These are phyloP conservation scores for Cunninghamia lanceolata DNA, from an alignment of 75 land plant genomes.

Conservation along the genomic window DNA sequence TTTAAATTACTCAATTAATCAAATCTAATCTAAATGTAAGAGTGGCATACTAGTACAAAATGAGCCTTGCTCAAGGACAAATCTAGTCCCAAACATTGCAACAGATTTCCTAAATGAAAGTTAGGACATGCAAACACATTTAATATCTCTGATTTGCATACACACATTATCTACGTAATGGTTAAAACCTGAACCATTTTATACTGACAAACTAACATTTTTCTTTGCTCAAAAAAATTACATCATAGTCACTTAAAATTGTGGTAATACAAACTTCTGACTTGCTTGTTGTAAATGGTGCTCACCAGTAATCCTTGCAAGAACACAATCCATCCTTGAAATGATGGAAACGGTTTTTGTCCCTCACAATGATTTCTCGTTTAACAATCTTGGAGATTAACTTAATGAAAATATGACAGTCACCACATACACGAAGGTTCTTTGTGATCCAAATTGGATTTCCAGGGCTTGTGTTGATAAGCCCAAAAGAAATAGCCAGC, in stretches of 20 bases:
- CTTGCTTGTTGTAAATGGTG: neutral
- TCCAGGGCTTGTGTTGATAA: constrained; percentile 24
- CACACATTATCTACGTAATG: neutral
- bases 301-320: constrained; percentile 17
- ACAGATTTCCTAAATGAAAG: neutral
- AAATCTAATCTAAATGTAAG: neutral
- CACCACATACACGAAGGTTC: constrained; percentile 17
- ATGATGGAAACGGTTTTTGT: constrained; percentile 20
- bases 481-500: constrained; percentile 25
- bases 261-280: neutral
- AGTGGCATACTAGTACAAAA: neutral
- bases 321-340: constrained; percentile 28
- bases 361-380: constrained; percentile 25
- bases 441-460: constrained; percentile 19
- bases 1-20: neutral
- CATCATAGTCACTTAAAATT: neutral
- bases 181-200: neutral
- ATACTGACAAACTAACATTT: neutral
- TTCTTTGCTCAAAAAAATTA: neutral
- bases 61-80: neutral
- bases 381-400: constrained; percentile 13
- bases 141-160: neutral
- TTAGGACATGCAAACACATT: neutral
- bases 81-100: neutral
- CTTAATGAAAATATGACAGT: constrained; percentile 19